Percentiles rank a stretch among this genome's conserved stretches.
phyloP scores from a whole-genome alignment of 2,329 filamentous ascomycete genomes.

The Clarireedia monteithiana region DNA sequence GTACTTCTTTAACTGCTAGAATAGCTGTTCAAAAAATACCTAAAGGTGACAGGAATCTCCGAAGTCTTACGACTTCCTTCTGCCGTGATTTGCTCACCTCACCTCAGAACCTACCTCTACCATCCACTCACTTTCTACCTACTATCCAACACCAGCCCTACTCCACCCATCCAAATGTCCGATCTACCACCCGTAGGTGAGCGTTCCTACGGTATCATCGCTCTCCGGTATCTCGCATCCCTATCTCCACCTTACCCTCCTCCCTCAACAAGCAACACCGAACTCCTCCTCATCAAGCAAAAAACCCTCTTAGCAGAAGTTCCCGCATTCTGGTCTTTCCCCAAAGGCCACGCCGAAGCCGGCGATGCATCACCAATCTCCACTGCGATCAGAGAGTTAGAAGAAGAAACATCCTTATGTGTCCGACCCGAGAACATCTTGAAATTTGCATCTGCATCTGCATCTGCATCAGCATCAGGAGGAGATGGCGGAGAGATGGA shows the following conservation, averaged over 20 bases:
- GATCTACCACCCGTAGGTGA: conserved; percentile 9
- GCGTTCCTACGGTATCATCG: conserved; percentile 19
- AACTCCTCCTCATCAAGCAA: conserved; percentile 17
- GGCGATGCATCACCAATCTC: conserved; percentile 1
- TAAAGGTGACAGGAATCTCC: too few species aligned
- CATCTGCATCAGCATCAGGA: not conserved
- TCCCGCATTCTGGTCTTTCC: conserved; percentile 15
- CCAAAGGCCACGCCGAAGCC: conserved; percentile 17
- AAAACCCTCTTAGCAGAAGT: conserved; percentile 2
- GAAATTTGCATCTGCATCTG: not conserved
- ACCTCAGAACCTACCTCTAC: too few species aligned
- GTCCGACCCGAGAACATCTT: conserved; percentile 4
- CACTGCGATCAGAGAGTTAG: conserved; percentile 15
- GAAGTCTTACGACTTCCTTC: too few species aligned
- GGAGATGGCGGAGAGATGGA: not conserved
- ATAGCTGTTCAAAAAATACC: too few species aligned
- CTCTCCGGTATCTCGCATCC: conserved; percentile 9
- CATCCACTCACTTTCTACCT: not conserved
- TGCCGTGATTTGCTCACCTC: too few species aligned
- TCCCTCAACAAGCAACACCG: conserved; percentile 9
- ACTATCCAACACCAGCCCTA: not conserved
- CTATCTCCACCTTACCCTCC: not conserved
- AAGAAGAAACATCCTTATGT: conserved; percentile 14
- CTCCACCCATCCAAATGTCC: not conserved
- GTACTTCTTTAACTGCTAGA: too few species aligned